phyloP scores from a whole-genome alignment of 108 stramenopile genomes.

The Fistulifera solaris region DNA sequence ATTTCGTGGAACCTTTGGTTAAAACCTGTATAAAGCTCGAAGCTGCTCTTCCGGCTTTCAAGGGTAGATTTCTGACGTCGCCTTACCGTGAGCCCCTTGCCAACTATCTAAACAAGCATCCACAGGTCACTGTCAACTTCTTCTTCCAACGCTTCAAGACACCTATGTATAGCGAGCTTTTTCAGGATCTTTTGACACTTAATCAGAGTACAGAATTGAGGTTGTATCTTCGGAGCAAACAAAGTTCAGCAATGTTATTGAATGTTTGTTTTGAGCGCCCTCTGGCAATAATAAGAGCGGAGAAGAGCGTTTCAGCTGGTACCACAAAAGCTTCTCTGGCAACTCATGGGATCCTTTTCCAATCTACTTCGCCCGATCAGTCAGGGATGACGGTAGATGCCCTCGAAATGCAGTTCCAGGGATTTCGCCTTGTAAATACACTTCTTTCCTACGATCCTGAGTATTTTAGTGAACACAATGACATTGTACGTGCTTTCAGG shows the following conservation, averaged over 20 bases:
- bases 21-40: slow-evolving; percentile 69
- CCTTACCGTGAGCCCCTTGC: slow-evolving; percentile 71
- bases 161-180: slow-evolving; percentile 73
- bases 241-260: slow-evolving; percentile 60
- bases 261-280: slow-evolving; percentile 80
- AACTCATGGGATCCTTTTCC: slow-evolving; percentile 17
- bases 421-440: slow-evolving; percentile 51
- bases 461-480: slow-evolving; percentile 60
- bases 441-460: slow-evolving; percentile 36
- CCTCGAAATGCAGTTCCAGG: slow-evolving; percentile 64
- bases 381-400: slow-evolving; percentile 14
- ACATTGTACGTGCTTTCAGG: slow-evolving; percentile 67
- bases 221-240: slow-evolving; percentile 38
- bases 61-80: slow-evolving; percentile 30
- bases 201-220: slow-evolving; percentile 46
- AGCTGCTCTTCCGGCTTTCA: slow-evolving; percentile 43
- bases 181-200: slow-evolving; percentile 48
- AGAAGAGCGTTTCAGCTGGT: slow-evolving; percentile 34
- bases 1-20: slow-evolving; percentile 78
- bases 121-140: slow-evolving; percentile 51
- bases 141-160: slow-evolving; percentile 72
- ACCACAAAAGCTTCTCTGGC: slow-evolving; percentile 14
- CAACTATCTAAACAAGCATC: slow-evolving; percentile 66
- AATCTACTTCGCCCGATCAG: slow-evolving; percentile 7
- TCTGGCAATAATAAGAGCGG: slow-evolving; percentile 72